A percentile compares a stretch with the other conserved stretches of the same genome.
Conservation (phyloP, 1,139 yeast species). For the Taiozyma sp. region DNA sequence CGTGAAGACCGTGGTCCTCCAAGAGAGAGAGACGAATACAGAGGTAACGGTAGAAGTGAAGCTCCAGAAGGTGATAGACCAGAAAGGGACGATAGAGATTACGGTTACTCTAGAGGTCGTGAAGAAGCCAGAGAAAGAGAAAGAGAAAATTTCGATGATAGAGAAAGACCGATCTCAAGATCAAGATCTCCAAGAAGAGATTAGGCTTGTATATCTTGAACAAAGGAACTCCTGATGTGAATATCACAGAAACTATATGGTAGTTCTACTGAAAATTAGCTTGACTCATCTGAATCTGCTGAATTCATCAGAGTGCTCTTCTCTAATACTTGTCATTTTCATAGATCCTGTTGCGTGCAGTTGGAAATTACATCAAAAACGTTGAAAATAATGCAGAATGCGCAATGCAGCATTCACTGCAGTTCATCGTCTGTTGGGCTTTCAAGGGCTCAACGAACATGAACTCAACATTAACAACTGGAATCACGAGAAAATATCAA, state of each 20-base stretch:
- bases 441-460: neutral
- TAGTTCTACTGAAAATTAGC: neutral
- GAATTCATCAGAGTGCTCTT: too few relatives aligned
- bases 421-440: neutral
- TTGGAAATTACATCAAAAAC: too few relatives aligned
- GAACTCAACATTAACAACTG: neutral
- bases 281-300: too few relatives aligned
- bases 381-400: too few relatives aligned
- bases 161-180: constrained; percentile 19
- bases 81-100: constrained; percentile 7
- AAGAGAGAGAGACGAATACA: constrained; percentile 20
- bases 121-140: constrained; percentile 11
- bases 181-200: constrained; percentile 27
- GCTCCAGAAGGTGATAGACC: constrained; percentile 13
- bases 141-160: constrained; percentile 13
- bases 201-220: neutral
- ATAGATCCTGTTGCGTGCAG: too few relatives aligned
- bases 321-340: too few relatives aligned
- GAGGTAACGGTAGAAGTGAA: constrained; percentile 15
- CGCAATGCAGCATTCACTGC: too few relatives aligned
- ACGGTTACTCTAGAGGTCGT: constrained; percentile 5
- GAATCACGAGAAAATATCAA: too few relatives aligned
- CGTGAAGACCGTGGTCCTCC: constrained; percentile 11
- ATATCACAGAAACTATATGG: neutral
- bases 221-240: neutral